Evolutionary conservation across 805 yeast species (phyloP).

Genomic region (Metschnikowia sp.): DNA sequence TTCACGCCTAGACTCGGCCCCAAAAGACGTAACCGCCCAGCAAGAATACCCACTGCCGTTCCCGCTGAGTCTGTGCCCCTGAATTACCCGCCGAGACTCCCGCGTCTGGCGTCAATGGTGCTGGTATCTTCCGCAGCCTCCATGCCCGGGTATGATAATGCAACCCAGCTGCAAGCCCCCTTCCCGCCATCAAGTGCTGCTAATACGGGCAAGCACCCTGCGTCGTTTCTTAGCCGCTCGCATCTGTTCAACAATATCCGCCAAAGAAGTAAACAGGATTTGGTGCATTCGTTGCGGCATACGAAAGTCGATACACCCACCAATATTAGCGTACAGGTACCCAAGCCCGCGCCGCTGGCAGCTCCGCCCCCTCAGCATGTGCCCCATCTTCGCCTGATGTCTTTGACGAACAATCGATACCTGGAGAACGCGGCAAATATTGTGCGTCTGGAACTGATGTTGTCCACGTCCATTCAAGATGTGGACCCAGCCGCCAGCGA

Average conservation of each 20-base stretch:
- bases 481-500: neutral
- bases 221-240: slow-evolving; percentile 7
- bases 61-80: neutral
- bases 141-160: neutral
- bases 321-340: slow-evolving; percentile 16
- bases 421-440: slow-evolving; percentile 16
- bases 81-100: neutral
- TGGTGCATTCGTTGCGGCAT: slow-evolving; percentile 24
- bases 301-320: slow-evolving; percentile 26
- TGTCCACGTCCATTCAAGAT: neutral
- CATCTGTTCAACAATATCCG: slow-evolving; percentile 20
- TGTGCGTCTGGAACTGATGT: slow-evolving; percentile 15
- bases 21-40: slow-evolving; percentile 38
- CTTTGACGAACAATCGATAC: slow-evolving; percentile 18
- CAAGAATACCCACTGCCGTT: slow-evolving; percentile 19
- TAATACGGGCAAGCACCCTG: neutral
- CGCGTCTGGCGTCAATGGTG: slow-evolving; percentile 14
- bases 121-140: slow-evolving; percentile 5
- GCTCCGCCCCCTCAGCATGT: neutral
- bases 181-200: neutral
- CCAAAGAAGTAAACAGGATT: slow-evolving; percentile 14
- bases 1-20: slow-evolving; percentile 46
- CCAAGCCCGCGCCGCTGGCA: neutral
- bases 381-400: slow-evolving; percentile 5
- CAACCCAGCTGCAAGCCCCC: neutral